Base-by-base conservation (phyloP, 2,329 filamentous ascomycete genomes). In the Ascosphaera apis region DNA sequence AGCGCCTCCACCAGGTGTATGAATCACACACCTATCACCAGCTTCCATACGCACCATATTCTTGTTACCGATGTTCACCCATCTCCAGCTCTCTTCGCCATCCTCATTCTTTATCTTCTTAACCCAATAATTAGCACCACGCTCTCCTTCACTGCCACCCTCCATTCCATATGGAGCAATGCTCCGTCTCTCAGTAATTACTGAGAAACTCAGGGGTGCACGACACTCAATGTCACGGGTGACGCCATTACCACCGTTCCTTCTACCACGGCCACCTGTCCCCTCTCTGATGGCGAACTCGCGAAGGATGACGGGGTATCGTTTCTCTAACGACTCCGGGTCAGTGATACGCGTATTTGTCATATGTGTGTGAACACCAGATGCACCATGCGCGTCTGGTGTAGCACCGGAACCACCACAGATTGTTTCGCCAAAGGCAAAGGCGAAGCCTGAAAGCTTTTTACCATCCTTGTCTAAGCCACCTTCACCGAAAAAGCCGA, bases 291-390 rank as follows among this genome's bases (percentile, higher is more conserved):
- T 56, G 9, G 65, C 63, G 51, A 84, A 86, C 44, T 77, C 66
- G 4, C 73, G 62, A 23, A 88, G 56, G 1, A 88, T 53, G 1
- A 83, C 76, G 0, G 78, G 78, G 47, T 83, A 83, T 6, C 79
- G 60, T 18, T 75, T 63, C 56, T 86, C 79, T 43, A 86, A 78
- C 4, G 83, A 67, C 50, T 88, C 80, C 0, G 74, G 65, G 48
- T 86, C 80, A 0, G 79, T 84, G 48, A 84, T 86, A 11, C 78
- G 67, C 2, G 79, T 86, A 52, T 88, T 88, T 4, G 80, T 86
- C 76, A 84, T 83, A 55, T 86, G 77, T 2, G 70, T 76, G 50
- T 86, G 77, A n/a, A 84, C 76, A 12, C 76, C 78, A 36, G 62
- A 70, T 8, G 76, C 74, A 27, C 79, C 79, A 40, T 76, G 62